These are phyloP conservation scores for Phytophthora aleatoria DNA, from an alignment of 352 stramenopile species.

Conservation along the genomic window DNA sequence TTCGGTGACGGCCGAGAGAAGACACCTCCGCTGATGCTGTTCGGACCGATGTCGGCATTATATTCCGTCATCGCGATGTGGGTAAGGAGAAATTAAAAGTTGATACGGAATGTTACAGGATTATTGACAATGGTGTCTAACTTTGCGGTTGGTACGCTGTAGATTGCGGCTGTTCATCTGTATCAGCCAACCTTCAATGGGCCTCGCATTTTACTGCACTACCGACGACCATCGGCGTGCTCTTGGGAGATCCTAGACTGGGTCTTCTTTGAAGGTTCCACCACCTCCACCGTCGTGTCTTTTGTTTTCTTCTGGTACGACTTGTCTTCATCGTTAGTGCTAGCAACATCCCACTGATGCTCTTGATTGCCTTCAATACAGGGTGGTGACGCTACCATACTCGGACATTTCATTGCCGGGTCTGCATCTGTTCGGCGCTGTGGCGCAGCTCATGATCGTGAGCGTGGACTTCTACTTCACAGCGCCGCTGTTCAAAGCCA, in stretches of 20 bases:
- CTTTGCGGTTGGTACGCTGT: not conserved
- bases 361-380: constrained; percentile 10
- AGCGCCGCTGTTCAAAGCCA: constrained; percentile 60
- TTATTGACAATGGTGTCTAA: not conserved
- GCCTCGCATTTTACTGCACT: constrained; percentile 60
- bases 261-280: constrained; percentile 68
- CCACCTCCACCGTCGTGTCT: constrained; percentile 43
- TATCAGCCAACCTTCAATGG: constrained; percentile 63
- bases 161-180: constrained; percentile 58
- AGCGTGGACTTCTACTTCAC: constrained; percentile 66
- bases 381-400: constrained; percentile 49
- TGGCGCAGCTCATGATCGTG: constrained; percentile 56
- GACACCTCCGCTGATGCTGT: constrained; percentile 54
- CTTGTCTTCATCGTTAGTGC: not conserved
- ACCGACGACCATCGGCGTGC: constrained; percentile 48
- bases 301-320: constrained; percentile 65
- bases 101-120: constrained; percentile 2
- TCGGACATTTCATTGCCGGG: constrained; percentile 34
- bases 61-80: constrained; percentile 61
- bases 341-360: not conserved
- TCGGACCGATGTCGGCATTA: constrained; percentile 47
- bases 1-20: constrained; percentile 52
- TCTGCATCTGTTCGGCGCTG: constrained; percentile 38
- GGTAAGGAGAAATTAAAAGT: constrained; percentile 29
- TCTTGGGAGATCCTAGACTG: constrained; percentile 75